Conservation (phyloP, 768 basidiomycete genomes). For the Hemileccinum impolitum region DNA sequence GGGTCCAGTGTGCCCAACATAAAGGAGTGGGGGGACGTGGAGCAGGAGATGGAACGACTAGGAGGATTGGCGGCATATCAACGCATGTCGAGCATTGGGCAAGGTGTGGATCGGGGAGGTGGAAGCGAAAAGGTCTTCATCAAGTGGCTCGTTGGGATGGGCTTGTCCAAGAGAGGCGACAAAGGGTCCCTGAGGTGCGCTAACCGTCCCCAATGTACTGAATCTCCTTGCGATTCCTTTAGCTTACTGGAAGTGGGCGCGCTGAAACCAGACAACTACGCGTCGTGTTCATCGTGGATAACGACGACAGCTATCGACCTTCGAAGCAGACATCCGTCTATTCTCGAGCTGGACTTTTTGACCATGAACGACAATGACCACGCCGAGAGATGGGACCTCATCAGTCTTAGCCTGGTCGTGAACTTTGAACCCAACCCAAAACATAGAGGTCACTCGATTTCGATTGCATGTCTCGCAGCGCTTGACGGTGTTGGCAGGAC, state of each 20-base stretch:
- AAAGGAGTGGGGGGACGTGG: constrained; percentile 47
- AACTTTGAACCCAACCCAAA: constrained; percentile 80
- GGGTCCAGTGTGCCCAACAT: constrained; percentile 13
- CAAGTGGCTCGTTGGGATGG: constrained; percentile 64
- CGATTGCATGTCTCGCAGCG: not conserved
- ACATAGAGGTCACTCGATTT: constrained; percentile 59
- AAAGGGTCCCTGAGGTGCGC: constrained; percentile 32
- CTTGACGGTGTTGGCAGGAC: constrained; percentile 41
- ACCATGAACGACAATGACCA: constrained; percentile 51
- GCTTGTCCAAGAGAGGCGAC: constrained; percentile 27
- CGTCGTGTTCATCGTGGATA: constrained; percentile 65
- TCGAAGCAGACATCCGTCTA: constrained; percentile 76
- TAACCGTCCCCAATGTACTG: not conserved
- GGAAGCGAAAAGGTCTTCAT: constrained; percentile 83
- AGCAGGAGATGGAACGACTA: constrained; percentile 58
- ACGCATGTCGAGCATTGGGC: constrained; percentile 77
- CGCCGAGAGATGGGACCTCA: constrained; percentile 62
- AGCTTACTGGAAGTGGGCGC: constrained; percentile 91
- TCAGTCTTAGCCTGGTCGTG: constrained; percentile 85
- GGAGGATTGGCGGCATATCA: constrained; percentile 84
- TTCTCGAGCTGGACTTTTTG: constrained; percentile 85
- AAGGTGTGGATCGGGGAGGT: constrained; percentile 78
- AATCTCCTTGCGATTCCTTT: not conserved
- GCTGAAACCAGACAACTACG: constrained; percentile 79
- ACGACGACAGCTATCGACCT: constrained; percentile 75